phyloP scores from a whole-genome alignment of 257 asterid species.

The Anisodus acutangulus region DNA sequence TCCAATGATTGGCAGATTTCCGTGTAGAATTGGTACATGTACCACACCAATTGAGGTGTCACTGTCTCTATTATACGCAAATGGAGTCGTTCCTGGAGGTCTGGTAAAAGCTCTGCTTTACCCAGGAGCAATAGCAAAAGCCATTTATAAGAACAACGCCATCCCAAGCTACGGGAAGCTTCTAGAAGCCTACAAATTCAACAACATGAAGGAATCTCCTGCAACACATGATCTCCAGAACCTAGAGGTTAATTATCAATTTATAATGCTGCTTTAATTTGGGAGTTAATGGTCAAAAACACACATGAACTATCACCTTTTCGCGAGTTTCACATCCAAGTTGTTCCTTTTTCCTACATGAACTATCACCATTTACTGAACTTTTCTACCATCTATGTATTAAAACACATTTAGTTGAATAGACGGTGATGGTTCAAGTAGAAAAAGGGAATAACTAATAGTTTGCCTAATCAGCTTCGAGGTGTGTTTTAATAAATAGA shows the following conservation, averaged over 20 bases:
- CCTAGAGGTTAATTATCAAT: slow-evolving; percentile 57
- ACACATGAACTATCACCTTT: too few relatives aligned
- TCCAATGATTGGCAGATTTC: slow-evolving; percentile 48
- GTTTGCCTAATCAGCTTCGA: too few relatives aligned
- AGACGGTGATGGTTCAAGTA: too few relatives aligned
- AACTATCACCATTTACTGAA: too few relatives aligned
- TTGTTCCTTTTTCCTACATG: too few relatives aligned
- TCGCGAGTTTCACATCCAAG: too few relatives aligned
- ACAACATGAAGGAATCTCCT: slow-evolving; percentile 30
- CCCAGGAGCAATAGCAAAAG: slow-evolving; percentile 60
- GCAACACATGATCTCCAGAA: slow-evolving; percentile 51
- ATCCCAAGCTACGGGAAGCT: slow-evolving; percentile 48
- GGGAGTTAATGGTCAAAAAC: too few relatives aligned
- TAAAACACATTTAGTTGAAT: too few relatives aligned
- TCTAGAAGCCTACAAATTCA: slow-evolving; percentile 42
- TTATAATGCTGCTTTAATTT: not conserved
- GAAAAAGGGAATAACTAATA: too few relatives aligned
- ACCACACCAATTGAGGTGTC: slow-evolving; percentile 59
- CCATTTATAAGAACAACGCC: slow-evolving; percentile 38
- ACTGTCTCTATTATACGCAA: slow-evolving; percentile 48
- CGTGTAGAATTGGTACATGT: slow-evolving; percentile 60
- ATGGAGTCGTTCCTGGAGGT: slow-evolving; percentile 46
- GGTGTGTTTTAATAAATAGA: too few relatives aligned
- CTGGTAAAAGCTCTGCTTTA: slow-evolving; percentile 55
- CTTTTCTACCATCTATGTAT: too few relatives aligned